Evolutionary conservation across 257 asterid species (phyloP).

Genomic region (Marsdenia floribunda): DNA sequence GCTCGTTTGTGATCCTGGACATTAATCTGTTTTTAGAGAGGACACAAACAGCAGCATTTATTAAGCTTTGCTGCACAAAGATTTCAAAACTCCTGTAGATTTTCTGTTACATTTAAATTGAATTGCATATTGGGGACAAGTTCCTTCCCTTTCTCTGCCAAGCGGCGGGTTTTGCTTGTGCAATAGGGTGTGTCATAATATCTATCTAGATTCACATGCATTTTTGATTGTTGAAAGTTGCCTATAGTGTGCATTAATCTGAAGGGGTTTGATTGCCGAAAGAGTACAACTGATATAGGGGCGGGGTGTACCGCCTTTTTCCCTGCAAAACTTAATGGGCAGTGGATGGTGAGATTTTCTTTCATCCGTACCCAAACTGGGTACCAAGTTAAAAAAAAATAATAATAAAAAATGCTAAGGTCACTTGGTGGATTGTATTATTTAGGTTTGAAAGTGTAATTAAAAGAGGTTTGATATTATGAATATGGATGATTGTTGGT

Average conservation of each 20-base stretch:
- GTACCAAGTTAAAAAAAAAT: not conserved
- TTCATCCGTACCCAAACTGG: conserved; percentile 14
- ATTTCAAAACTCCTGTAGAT: not conserved
- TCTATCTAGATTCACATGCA: conserved; percentile 18
- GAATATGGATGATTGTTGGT: conserved; percentile 18
- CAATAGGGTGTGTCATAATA: not conserved
- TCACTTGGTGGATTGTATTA: conserved; percentile 11
- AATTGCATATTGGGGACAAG: conserved; percentile 12
- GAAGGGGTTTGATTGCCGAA: not conserved
- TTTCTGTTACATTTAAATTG: not conserved
- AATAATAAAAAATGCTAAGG: not conserved
- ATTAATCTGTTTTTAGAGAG: conserved; percentile 3
- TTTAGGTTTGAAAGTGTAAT: conserved; percentile 5
- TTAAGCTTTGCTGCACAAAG: conserved; percentile 8
- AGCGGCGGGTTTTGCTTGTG: not conserved
- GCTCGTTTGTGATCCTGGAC: not conserved
- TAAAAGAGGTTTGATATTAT: not conserved
- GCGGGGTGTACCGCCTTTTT: conserved; percentile 6
- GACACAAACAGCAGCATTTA: not conserved
- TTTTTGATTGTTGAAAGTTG: conserved; percentile 10
- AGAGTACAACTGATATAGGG: conserved; percentile 6
- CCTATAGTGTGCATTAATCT: conserved; percentile 1
- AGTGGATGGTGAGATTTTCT: conserved; percentile 19
- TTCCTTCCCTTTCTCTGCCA: conserved; percentile 4
- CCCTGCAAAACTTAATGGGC: conserved; percentile 14